These are phyloP conservation scores for Populus tomentosa DNA, from an alignment of 441 rosid species.

Conservation along the genomic window DNA sequence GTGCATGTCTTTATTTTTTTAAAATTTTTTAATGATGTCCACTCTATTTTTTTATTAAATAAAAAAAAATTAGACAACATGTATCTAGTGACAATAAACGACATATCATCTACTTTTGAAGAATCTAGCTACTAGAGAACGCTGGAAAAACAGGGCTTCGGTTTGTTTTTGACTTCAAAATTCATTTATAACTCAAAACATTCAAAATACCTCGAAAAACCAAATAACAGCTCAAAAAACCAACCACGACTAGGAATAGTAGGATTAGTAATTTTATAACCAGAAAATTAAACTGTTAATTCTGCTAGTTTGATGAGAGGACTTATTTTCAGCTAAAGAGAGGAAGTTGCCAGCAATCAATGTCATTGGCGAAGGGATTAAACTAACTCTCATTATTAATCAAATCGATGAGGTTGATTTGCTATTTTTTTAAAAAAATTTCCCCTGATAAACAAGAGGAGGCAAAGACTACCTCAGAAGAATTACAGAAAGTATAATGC, in stretches of 20 bases:
- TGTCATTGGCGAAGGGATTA: background rate
- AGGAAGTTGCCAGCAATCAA: background rate
- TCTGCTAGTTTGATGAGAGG: background rate
- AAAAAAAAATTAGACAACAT: too few species aligned
- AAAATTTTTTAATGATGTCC: too few species aligned
- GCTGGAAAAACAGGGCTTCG: too few species aligned
- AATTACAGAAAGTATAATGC: background rate
- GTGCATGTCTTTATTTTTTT: too few species aligned
- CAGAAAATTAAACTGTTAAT: background rate
- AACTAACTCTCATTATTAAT: background rate
- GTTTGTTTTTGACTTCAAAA: too few species aligned
- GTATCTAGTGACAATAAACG: accelerated
- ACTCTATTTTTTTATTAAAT: too few species aligned
- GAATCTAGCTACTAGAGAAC: too few species aligned
- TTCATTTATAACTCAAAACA: too few species aligned
- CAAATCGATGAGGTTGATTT: background rate
- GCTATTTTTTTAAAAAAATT: too few species aligned
- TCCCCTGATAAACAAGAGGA: background rate
- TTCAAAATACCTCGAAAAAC: too few species aligned
- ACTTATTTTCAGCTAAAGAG: background rate
- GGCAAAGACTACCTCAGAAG: background rate
- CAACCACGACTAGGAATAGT: background rate
- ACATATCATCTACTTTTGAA: too few species aligned
- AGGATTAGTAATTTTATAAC: background rate
- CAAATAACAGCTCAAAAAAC: too few species aligned